A percentile compares a stretch with the other conserved stretches of the same genome.
Evolutionary conservation across 345 rosid genomes (phyloP).

Genomic region (Citrus cavaleriei): DNA sequence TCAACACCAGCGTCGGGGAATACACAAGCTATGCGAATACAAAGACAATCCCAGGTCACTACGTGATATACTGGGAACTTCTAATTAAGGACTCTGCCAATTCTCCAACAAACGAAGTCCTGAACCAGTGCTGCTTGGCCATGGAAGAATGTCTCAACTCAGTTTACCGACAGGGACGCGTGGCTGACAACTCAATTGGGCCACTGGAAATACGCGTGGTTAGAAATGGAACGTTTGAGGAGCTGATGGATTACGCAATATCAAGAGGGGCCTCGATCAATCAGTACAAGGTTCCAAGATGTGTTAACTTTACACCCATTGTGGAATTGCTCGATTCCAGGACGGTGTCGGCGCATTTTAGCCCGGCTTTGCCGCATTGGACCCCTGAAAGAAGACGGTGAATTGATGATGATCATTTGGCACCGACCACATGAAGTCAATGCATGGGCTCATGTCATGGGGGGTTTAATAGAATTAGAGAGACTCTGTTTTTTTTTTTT

Average conservation of each 20-base stretch:
- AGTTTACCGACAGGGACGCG: constrained; percentile 86
- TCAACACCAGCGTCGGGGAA: constrained; percentile 69
- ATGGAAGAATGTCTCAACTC: constrained; percentile 95
- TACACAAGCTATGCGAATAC: constrained; percentile 91
- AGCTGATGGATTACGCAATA: constrained; percentile 92
- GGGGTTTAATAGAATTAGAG: constrained; percentile 7
- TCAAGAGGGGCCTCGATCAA: constrained; percentile 95
- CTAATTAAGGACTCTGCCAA: constrained; percentile 42
- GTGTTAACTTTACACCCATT: constrained; percentile 84
- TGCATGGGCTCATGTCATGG: not conserved
- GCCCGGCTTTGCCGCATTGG: constrained; percentile 77
- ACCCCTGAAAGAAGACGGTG: constrained; percentile 60
- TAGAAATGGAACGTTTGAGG: constrained; percentile 87
- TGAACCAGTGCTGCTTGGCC: constrained; percentile 63
- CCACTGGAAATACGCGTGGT: constrained; percentile 84
- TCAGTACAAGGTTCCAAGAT: constrained; percentile 94
- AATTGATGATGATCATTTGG: not conserved
- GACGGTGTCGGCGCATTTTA: constrained; percentile 65
- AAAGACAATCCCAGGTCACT: constrained; percentile 83
- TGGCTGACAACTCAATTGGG: constrained; percentile 76
- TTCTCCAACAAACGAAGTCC: constrained; percentile 42
- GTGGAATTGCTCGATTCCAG: constrained; percentile 85
- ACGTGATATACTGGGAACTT: constrained; percentile 86
- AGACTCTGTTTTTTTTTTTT: constrained; percentile 8
- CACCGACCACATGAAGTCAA: constrained; percentile 32